phyloP scores from a whole-genome alignment of 106 monocot species.

The Triglochin maritima region DNA sequence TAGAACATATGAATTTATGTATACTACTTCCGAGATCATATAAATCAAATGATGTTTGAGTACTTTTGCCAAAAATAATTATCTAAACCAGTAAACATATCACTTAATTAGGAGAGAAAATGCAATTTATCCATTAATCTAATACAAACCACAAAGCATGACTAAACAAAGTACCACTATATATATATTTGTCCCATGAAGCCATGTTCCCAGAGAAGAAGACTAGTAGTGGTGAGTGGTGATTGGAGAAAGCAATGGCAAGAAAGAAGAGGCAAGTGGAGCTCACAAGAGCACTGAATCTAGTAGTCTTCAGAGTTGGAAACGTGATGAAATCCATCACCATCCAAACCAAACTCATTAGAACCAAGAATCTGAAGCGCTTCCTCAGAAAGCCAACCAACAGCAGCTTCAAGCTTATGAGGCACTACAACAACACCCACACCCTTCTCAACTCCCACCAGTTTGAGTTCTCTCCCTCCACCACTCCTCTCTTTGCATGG shows the following conservation, averaged over 20 bases:
- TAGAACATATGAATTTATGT: too few species aligned
- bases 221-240: too few species aligned
- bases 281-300: not conserved
- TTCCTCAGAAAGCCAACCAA: not conserved
- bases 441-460: not conserved
- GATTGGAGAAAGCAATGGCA: not conserved
- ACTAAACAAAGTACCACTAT: not conserved
- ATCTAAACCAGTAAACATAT: too few species aligned
- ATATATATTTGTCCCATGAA: not conserved
- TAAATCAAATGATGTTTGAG: too few species aligned
- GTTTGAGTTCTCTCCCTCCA: constrained; percentile 1
- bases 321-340: not conserved
- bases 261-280: not conserved
- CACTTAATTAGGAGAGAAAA: too few species aligned
- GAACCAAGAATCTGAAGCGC: not conserved
- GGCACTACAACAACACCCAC: not conserved
- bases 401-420: not conserved
- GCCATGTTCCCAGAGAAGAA: not conserved
- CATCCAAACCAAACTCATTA: not conserved
- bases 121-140: too few species aligned
- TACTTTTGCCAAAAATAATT: too few species aligned
- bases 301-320: not conserved
- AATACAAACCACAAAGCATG: too few species aligned
- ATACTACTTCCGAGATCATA: too few species aligned
- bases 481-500: constrained; percentile 3